Conservation (phyloP, 257 asterid species). For the Perilla frutescens region DNA sequence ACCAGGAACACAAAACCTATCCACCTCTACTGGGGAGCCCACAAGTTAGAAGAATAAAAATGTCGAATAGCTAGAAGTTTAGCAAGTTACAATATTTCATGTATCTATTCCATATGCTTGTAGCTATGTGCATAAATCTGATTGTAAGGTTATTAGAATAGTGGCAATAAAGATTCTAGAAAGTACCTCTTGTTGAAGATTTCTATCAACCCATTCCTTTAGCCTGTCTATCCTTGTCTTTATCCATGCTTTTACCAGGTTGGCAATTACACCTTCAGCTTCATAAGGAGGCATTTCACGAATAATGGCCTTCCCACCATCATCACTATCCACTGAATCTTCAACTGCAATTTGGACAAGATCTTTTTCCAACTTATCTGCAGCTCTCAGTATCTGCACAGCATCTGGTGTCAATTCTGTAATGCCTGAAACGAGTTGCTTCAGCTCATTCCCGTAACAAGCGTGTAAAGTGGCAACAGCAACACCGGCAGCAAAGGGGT, state of each 20-base stretch:
- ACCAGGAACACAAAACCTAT: constrained; percentile 6
- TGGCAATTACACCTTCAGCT: constrained; percentile 91
- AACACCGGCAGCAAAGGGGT: constrained; percentile 97
- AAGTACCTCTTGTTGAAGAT: constrained; percentile 98
- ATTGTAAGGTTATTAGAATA: neutral
- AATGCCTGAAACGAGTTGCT: constrained; percentile 83
- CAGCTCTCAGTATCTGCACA: constrained; percentile 90
- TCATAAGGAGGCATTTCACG: constrained; percentile 99
- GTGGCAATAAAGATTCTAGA: neutral
- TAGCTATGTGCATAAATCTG: neutral
- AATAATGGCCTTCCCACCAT: constrained; percentile 98
- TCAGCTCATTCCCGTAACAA: constrained; percentile 93
- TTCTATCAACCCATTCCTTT: constrained; percentile 92
- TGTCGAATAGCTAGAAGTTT: neutral
- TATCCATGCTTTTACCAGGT: constrained; percentile 89
- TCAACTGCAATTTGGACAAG: constrained; percentile 96
- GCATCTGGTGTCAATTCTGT: constrained; percentile 97
- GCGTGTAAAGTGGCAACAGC: constrained; percentile 96
- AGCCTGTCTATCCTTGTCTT: constrained; percentile 84
- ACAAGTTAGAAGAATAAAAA: neutral
- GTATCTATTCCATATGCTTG: neutral
- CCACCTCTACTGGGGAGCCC: neutral
- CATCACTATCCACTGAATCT: constrained; percentile 98
- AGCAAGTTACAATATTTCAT: neutral
- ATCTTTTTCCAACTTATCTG: constrained; percentile 93